Evolutionary conservation across 2,329 filamentous ascomycete genomes (phyloP), one percentile per base, ranked within the genome.

Genomic region (Ambrosiella cleistominuta): DNA sequence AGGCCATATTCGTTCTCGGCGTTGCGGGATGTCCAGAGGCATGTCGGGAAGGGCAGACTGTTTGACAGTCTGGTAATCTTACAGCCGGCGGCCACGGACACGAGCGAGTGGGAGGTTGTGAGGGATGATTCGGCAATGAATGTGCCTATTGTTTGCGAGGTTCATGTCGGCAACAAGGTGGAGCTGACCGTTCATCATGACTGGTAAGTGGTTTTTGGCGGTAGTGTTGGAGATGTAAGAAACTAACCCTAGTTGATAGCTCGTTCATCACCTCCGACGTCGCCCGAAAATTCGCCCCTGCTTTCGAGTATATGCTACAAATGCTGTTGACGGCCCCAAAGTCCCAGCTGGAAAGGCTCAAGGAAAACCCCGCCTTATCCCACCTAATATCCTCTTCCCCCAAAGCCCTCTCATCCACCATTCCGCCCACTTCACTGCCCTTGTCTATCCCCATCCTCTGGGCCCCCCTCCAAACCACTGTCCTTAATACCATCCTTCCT

Each of bases 61-160:
- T 95, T 95, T 66, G 87, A 95, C 66, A 86, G 85, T 1, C 70
- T 95, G 37, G 72, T 96, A 13, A 78, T 96, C 54, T 72, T 95
- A 9, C 90, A 96, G 65, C 82, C 83, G 74, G 78, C 0, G 76
- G 79, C 38, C 72, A 12, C 7, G 17, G 15, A 35, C 8, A 77
- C 1, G 75, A 86, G 62, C 76, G 84, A 54, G 1, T 85, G 82
- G 82, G 72, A 71, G 0, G 64, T 84, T 0, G 70, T 76, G 56
- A 70, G 72, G 13, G 82, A 85, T 58, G 70, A 72, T 11, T 79
- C 81, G 2, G 70, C 73, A 4, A 90, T 90, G 84, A 85, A 88
- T 67, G 72, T 84, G 13, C 86, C 88, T 0, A 67, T 95, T 47
- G 84, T 94, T 11, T 83, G 86, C 62, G 89, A 95, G 66, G 68